These are phyloP conservation scores for Artemisia tridentata DNA, from an alignment of 129 eudicot species.

Conservation along the genomic window DNA sequence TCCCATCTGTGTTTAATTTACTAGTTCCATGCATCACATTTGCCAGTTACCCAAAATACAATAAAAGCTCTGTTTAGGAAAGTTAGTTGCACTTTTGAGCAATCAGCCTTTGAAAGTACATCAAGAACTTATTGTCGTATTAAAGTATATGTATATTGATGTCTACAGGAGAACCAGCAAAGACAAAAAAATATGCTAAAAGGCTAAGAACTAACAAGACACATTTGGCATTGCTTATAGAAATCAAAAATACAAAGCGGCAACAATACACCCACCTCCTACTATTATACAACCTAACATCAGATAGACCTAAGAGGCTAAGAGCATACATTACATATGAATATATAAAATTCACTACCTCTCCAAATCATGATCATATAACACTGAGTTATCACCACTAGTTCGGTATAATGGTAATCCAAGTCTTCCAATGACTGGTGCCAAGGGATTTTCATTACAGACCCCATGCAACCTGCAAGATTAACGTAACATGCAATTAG, in stretches of 20 bases:
- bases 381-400: constrained; percentile 96
- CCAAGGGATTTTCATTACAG: constrained; percentile 95
- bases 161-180: constrained; percentile 1
- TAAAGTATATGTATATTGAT: neutral
- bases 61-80: too few species aligned
- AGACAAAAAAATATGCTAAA: neutral
- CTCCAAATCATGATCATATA: constrained; percentile 98
- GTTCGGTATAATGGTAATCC: constrained; percentile 94
- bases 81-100: too few species aligned
- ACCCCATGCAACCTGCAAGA: constrained; percentile 93
- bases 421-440: constrained; percentile 84
- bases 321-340: neutral
- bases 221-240: neutral
- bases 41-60: too few species aligned
- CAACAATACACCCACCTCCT: constrained; percentile 8
- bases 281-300: constrained; percentile 17
- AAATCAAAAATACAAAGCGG: neutral
- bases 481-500: constrained; percentile 8
- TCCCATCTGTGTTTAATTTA: too few species aligned
- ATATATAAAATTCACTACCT: constrained; percentile 41
- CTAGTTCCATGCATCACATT: neutral
- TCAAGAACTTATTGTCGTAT: constrained; percentile 9
- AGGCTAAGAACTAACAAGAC: neutral
- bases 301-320: constrained; percentile 6
- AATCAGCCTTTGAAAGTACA: neutral